Base-by-base conservation (phyloP, 1,284 basidiomycete species). In the Austropuccinia psidii region DNA sequence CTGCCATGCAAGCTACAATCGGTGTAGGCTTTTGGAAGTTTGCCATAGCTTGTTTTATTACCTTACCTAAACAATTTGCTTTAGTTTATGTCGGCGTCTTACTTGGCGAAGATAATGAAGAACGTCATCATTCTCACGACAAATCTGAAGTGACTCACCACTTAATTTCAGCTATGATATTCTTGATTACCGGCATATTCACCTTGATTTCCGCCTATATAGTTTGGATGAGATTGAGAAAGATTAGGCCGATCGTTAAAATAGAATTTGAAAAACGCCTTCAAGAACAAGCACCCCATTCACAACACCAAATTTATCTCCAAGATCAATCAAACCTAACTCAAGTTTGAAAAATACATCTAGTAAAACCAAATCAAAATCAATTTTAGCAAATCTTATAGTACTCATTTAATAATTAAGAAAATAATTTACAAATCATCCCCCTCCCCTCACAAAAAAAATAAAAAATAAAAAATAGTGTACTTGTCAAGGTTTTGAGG, bases 31-130 rank as follows among this genome's bases (percentile, higher is more conserved):
- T 80, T 21, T 78, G 77, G 76, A 75, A 78, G 29, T 82, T 81
- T 73, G 67, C 78, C 13, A 55, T 80, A 17, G 81, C 81, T 0
- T 74, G 79, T n/a, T 70, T 82, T 19, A 70, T 80, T 19, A 78
- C 81, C 2, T 69, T 82, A 15, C 82, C 82, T 0, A 82, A 82
- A 68, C 81, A 82, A 68, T 70, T 79, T 27, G 78, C 75, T 0
- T 50, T 79, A 6, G 79, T 80, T n/a, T 80, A 77, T 58, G 67
- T 80, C 8, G 79, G 79, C 31, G 75, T 75, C 15, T 50, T 76
- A 33, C 77, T 78, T 15, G 62, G 45, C 21, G 62, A 29, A 11
- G 41, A 45, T 45, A n/a, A 45, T 45, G n/a, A 45, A n/a, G 41
- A 45, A 11, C 11, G 41, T 45, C 11, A 45, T 45, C 41, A n/a